Base-by-base conservation (phyloP, 192 early-diverging fungal species). In the Funneliformis mosseae region DNA sequence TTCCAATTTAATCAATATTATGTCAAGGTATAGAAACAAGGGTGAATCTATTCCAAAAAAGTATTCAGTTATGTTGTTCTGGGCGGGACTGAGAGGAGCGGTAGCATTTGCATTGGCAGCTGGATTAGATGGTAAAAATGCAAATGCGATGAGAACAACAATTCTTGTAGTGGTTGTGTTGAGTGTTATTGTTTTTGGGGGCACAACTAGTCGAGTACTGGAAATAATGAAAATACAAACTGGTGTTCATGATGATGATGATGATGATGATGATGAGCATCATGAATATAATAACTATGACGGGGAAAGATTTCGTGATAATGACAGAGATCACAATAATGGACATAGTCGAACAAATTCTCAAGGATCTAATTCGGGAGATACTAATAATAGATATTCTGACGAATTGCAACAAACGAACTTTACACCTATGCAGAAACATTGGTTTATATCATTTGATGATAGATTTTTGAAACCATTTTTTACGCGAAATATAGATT, bases 41-140 rank as follows among this genome's bases (percentile, higher is more conserved):
- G 88, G 82, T 41, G 89, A 81, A 80, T 88, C 80, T 55, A 82
- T 83, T 73, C 89, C 84, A 14, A 84, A 89, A 70, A 88, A 88
- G 14, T 92, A 96, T 83, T 96, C 97, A 83, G 90, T 94, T 16
- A 98, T 99, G 96, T 82, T 99, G 8, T 97, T 96, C 85, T 99
- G 96, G 96, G 93, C 23, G 50, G 85, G 85, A 39, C 87, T 99
- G 4, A 94, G 98, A 46, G 98, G 98, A 8, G 97, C 98, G 7
- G 97, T 99, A 12, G 96, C 98, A 0, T 97, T 98, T 85, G 98
- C 98, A 0, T 88, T 99, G 41, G 93, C 96, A 10, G 94, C 93
- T 79, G 92, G 95, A 80, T 86, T 98, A 4, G 87, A 87, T 2
- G 93, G 90, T 21, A 85, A 91, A 39, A 90, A 86, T 71, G 93